Evolutionary conservation across 306 rosid genomes (phyloP), one percentile per base, ranked within the genome.

Genomic region (Prunus padus): DNA sequence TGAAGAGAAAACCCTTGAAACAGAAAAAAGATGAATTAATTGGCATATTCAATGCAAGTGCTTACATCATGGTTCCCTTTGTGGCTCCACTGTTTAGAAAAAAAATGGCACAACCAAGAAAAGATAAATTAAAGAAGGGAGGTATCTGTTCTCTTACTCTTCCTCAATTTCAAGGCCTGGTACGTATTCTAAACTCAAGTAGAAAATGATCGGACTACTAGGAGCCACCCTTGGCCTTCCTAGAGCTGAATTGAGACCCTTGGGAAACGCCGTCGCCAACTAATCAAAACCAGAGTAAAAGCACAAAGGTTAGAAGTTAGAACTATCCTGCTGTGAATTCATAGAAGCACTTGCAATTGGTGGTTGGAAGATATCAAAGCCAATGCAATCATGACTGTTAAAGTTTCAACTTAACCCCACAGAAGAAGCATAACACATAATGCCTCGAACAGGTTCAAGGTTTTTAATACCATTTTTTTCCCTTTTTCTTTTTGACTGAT

Each of bases 221-320:
- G 98, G 89, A 83, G 97, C 88, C 83, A 94, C 98, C 84, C 98
- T 90, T 81, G 97, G 98, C 84, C 98, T 90, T 77, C 98, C 98
- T 65, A 97, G 98, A 72, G 98, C 97, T 73, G 98, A 91, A 62
- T 46, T 87, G 25, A 94, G 97, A 65, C 97, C 97, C 78, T 94
- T 91, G 37, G 98, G 98, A 81, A 94, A 94, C n/a, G n/a, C n/a
- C n/a, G n/a, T n/a, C 65, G 98, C 97, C 95, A 94, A 79, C 98
- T 94, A 81, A 77, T 77, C 60, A 83, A 73, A 64, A n/a, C n/a
- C n/a, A n/a, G n/a, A n/a, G n/a, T n/a, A n/a, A n/a, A n/a, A n/a
- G n/a, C n/a, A n/a, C n/a, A n/a, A n/a, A n/a, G n/a, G n/a, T n/a
- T n/a, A n/a, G n/a, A n/a, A n/a, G n/a, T n/a, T n/a, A n/a, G n/a